Percentiles rank a stretch among this genome's conserved stretches.
Evolutionary conservation across 305 asterid genomes (phyloP).

Genomic region (Fraxinus albicans): DNA sequence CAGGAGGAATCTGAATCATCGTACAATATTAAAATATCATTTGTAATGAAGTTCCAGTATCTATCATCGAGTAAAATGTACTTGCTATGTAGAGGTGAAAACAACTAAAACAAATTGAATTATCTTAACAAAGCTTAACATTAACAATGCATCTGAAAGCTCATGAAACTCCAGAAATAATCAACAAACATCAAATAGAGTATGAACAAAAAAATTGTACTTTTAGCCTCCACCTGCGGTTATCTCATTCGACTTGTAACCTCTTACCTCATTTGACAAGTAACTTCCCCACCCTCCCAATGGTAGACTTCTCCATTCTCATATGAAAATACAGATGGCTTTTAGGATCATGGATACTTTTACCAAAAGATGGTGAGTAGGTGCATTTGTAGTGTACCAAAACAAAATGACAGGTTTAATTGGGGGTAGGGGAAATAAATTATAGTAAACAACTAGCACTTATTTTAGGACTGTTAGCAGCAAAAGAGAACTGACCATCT

Average conservation of each 20-base stretch:
- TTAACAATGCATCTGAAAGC: not conserved
- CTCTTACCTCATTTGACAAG: not conserved
- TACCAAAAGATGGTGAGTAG: not conserved
- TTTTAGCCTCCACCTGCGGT: not conserved
- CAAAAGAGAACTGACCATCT: not conserved
- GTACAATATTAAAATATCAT: conserved; percentile 22
- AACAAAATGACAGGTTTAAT: not conserved
- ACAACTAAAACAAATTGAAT: not conserved
- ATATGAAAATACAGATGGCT: not conserved
- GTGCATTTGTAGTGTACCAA: not conserved
- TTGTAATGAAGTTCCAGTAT: conserved; percentile 8
- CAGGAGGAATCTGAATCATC: conserved; percentile 59
- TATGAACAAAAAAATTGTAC: not conserved
- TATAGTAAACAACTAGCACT: not conserved
- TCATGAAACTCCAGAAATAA: not conserved
- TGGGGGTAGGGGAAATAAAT: not conserved
- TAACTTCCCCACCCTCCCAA: not conserved
- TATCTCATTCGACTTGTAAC: not conserved
- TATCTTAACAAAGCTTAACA: not conserved
- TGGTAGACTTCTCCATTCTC: not conserved
- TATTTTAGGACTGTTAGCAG: not conserved
- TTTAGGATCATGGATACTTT: not conserved
- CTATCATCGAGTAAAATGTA: not conserved
- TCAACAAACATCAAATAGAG: not conserved
- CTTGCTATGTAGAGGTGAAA: not conserved